Evolutionary conservation across 768 basidiomycete species (phyloP).

Genomic region (Amanita phalloides): DNA sequence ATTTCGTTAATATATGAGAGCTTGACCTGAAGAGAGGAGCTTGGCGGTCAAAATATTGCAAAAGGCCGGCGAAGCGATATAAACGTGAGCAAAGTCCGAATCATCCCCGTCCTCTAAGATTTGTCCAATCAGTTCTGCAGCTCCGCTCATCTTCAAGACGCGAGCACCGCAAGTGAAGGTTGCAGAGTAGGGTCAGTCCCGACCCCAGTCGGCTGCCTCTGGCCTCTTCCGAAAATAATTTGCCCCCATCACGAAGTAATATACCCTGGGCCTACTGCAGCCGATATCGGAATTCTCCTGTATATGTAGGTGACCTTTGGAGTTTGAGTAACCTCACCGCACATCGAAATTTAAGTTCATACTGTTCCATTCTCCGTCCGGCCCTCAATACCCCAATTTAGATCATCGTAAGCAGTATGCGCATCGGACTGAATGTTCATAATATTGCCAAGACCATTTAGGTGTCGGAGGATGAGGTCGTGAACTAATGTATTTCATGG

Average conservation of each 20-base stretch:
- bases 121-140: slow-evolving; percentile 6
- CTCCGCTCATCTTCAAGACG: slow-evolving; percentile 9
- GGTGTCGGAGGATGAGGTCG: slow-evolving; percentile 3
- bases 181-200: slow-evolving; percentile 14
- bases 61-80: neutral
- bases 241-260: neutral
- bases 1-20: neutral
- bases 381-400: slow-evolving; percentile 8
- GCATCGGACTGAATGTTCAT: slow-evolving; percentile 6
- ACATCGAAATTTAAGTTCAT: slow-evolving; percentile 1
- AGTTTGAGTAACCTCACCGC: neutral
- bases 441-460: slow-evolving; percentile 6
- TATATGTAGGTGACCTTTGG: slow-evolving; percentile 7
- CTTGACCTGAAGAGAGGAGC: neutral
- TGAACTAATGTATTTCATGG: slow-evolving; percentile 3
- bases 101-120: slow-evolving; percentile 5
- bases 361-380: slow-evolving; percentile 2
- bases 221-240: slow-evolving; percentile 11
- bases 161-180: slow-evolving; percentile 15
- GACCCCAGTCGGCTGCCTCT: slow-evolving; percentile 8
- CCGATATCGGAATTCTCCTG: slow-evolving; percentile 1
- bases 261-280: neutral
- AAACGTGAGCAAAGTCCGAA: slow-evolving; percentile 1
- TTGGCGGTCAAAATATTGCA: neutral
- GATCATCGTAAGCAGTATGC: slow-evolving; percentile 2